Conservation (phyloP, 164 flowering plant genomes). For the Vitis riparia region DNA sequence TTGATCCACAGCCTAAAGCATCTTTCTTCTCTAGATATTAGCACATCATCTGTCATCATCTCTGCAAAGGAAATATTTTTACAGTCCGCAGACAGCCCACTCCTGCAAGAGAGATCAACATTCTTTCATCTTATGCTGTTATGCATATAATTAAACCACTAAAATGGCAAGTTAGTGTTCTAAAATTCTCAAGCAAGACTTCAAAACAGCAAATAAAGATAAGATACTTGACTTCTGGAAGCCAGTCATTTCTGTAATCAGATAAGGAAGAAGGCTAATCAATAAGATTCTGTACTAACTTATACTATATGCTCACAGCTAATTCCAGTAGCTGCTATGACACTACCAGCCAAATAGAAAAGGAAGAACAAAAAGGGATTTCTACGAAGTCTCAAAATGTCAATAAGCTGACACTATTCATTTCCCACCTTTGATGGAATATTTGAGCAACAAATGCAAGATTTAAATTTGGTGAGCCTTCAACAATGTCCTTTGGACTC, state of each 20-base stretch:
- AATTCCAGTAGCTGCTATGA: background rate
- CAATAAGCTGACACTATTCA: background rate
- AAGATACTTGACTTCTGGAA: no score
- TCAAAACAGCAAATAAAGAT: no score
- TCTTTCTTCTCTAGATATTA: constrained; percentile 83
- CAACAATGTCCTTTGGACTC: constrained; percentile 75
- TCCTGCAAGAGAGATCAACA: constrained; percentile 45
- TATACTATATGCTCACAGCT: background rate
- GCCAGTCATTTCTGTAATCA: no score
- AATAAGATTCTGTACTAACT: background rate
- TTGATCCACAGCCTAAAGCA: constrained; percentile 90
- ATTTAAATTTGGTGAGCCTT: constrained; percentile 86
- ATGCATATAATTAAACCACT: no score
- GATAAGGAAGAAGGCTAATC: no score
- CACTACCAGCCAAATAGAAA: background rate
- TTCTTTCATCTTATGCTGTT: no score
- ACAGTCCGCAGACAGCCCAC: constrained; percentile 69
- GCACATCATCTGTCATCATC: constrained; percentile 91
- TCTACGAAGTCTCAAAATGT: background rate
- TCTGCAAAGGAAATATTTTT: constrained; percentile 79
- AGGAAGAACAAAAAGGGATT: background rate
- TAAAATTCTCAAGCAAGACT: no score
- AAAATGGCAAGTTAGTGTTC: no score
- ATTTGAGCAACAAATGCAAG: constrained; percentile 93
- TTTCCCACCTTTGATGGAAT: constrained; percentile 77